phyloP scores from a whole-genome alignment of 2,329 filamentous ascomycete species.

The Alternaria ethzedia region DNA sequence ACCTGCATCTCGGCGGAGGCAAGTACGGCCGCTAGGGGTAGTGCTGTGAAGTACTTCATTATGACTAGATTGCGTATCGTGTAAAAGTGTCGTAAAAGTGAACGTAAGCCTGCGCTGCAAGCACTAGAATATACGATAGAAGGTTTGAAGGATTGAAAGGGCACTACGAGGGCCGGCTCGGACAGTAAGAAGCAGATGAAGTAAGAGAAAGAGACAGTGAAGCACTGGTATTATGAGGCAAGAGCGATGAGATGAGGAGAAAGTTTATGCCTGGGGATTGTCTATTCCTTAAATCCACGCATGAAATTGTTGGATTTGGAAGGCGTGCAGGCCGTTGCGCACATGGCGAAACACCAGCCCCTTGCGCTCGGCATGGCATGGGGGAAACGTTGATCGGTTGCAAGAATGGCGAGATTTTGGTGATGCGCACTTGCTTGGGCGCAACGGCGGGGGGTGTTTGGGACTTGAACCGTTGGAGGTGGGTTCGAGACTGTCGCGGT shows the following conservation, averaged over 20 bases:
- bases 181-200: conserved; percentile 35
- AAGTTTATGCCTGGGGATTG: conserved; percentile 33
- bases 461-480: conserved; percentile 42
- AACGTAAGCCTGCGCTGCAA: conserved; percentile 48
- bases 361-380: conserved; percentile 40
- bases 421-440: conserved; percentile 24
- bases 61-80: conserved; percentile 41
- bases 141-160: conserved; percentile 41
- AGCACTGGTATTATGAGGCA: conserved; percentile 45
- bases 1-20: conserved; percentile 45
- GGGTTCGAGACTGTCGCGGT: conserved; percentile 42
- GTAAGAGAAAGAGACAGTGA: conserved; percentile 42
- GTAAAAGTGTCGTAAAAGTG: conserved; percentile 35
- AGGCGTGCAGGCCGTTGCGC: conserved; percentile 30
- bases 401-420: conserved; percentile 40
- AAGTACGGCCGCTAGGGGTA: conserved; percentile 41
- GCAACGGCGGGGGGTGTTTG: conserved; percentile 29
- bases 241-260: conserved; percentile 32
- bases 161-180: conserved; percentile 52
- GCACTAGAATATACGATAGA: conserved; percentile 36
- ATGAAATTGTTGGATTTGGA: conserved; percentile 45
- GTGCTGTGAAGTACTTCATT: conserved; percentile 48
- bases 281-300: conserved; percentile 47
- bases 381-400: conserved; percentile 34
- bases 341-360: conserved; percentile 48